Conservation (phyloP, 2,329 filamentous ascomycete genomes). For the Pestalotiopsis fici region DNA sequence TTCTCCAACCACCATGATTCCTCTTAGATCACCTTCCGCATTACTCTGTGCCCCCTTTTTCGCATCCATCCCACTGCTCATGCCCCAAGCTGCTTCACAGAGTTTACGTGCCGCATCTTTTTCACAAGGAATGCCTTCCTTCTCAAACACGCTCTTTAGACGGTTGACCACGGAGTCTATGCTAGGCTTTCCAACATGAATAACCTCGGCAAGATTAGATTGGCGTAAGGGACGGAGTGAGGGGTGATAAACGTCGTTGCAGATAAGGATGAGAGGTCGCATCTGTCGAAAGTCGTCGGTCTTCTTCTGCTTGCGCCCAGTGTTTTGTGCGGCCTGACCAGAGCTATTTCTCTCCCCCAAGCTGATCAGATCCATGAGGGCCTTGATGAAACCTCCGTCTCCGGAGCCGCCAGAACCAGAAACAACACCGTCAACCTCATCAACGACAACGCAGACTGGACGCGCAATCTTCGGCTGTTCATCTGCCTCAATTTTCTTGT, state of each 20-base stretch:
- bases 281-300: conserved; percentile 85
- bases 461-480: conserved; percentile 71
- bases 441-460: conserved; percentile 90
- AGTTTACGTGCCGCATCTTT: conserved; percentile 84
- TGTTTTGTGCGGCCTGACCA: conserved; percentile 28
- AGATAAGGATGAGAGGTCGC: conserved; percentile 88
- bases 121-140: conserved; percentile 86
- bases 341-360: conserved; percentile 79
- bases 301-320: conserved; percentile 61
- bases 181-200: conserved; percentile 87
- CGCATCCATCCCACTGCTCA: conserved; percentile 70
- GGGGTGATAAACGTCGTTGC: conserved; percentile 95
- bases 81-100: conserved; percentile 82
- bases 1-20: conserved; percentile 83
- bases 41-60: conserved; percentile 67
- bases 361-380: conserved; percentile 85
- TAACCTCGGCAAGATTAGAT: conserved; percentile 81
- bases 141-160: conserved; percentile 82
- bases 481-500: conserved; percentile 50
- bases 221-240: conserved; percentile 85
- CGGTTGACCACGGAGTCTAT: conserved; percentile 83
- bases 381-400: conserved; percentile 94
- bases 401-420: conserved; percentile 74
- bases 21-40: conserved; percentile 74
- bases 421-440: conserved; percentile 95